phyloP scores from a whole-genome alignment of 2,329 filamentous ascomycete genomes.

The Cordyceps fumosorosea region DNA sequence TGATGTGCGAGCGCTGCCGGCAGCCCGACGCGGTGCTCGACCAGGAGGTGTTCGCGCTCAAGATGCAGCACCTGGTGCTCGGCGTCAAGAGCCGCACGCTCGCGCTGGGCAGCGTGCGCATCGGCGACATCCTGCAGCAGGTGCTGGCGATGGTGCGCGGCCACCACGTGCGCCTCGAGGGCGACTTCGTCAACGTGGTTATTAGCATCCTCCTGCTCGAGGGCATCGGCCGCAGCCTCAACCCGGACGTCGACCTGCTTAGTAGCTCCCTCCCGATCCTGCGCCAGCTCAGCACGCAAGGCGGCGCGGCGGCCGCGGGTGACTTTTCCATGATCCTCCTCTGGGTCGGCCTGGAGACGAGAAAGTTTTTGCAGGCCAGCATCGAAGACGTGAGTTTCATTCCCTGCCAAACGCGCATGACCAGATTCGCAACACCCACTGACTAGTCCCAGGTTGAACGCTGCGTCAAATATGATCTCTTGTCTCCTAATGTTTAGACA shows the following conservation, averaged over 20 bases:
- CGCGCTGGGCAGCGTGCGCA: slow-evolving; percentile 88
- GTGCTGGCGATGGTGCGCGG: slow-evolving; percentile 85
- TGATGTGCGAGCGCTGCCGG: slow-evolving; percentile 94
- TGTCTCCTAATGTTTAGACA: slow-evolving; percentile 77
- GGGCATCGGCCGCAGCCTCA: slow-evolving; percentile 81
- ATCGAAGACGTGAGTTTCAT: slow-evolving; percentile 67
- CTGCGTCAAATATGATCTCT: slow-evolving; percentile 83
- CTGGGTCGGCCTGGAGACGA: slow-evolving; percentile 84
- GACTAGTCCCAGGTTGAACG: slow-evolving; percentile 59
- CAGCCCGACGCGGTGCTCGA: slow-evolving; percentile 88
- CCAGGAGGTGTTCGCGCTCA: slow-evolving; percentile 82
- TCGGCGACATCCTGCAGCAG: slow-evolving; percentile 87
- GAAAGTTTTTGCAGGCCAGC: slow-evolving; percentile 83
- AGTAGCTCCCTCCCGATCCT: slow-evolving; percentile 82
- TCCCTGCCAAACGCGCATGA: neutral
- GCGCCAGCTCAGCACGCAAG: slow-evolving; percentile 75
- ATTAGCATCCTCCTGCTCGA: slow-evolving; percentile 90
- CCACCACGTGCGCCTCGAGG: slow-evolving; percentile 91
- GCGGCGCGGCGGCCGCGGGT: slow-evolving; percentile 63
- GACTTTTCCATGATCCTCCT: slow-evolving; percentile 83
- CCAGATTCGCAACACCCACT: neutral
- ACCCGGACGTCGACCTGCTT: slow-evolving; percentile 83
- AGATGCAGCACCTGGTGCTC: slow-evolving; percentile 94
- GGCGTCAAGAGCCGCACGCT: slow-evolving; percentile 87
- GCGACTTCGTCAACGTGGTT: slow-evolving; percentile 97